Conservation (phyloP, 164 flowering plant species). For the Berberis vulgaris region DNA sequence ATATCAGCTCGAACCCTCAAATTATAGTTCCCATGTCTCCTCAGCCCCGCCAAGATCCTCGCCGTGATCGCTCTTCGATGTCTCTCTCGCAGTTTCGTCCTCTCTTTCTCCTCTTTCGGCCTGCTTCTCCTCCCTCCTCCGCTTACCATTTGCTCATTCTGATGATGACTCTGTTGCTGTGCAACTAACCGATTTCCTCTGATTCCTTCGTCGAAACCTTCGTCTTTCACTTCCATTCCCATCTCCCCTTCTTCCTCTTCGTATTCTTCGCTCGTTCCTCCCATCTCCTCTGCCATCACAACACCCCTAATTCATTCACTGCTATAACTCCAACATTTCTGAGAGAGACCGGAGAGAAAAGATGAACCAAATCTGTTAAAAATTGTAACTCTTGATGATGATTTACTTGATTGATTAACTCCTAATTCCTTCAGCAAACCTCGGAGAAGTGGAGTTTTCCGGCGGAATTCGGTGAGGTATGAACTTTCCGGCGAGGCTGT, state of each 20-base stretch:
- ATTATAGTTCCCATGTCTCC: slow-evolving; percentile 94
- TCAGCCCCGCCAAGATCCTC: slow-evolving; percentile 81
- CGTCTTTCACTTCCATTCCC: slow-evolving; percentile 75
- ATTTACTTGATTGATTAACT: too few species aligned
- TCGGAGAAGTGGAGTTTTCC: too few species aligned
- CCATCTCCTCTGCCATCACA: slow-evolving; percentile 42
- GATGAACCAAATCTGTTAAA: too few species aligned
- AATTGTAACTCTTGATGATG: too few species aligned
- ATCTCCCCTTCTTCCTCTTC: slow-evolving; percentile 54
- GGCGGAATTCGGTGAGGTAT: too few species aligned
- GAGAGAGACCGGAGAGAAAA: too few species aligned
- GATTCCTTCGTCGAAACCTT: slow-evolving; percentile 35
- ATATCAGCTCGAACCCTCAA: slow-evolving; percentile 97
- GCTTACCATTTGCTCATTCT: not conserved
- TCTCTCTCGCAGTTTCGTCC: slow-evolving; percentile 88
- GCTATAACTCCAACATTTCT: not conserved
- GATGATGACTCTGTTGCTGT: not conserved
- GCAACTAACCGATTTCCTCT: slow-evolving; percentile 17
- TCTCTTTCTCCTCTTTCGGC: slow-evolving; percentile 90
- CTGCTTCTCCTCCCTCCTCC: slow-evolving; percentile 34
- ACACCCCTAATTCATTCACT: slow-evolving; percentile 25
- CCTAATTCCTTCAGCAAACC: too few species aligned
- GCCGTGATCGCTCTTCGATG: slow-evolving; percentile 93
- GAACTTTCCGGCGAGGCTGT: too few species aligned
- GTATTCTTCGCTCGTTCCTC: slow-evolving; percentile 67